These are phyloP conservation scores for Lentinula lateritia DNA, from an alignment of 768 basidiomycete genomes.

Conservation along the genomic window DNA sequence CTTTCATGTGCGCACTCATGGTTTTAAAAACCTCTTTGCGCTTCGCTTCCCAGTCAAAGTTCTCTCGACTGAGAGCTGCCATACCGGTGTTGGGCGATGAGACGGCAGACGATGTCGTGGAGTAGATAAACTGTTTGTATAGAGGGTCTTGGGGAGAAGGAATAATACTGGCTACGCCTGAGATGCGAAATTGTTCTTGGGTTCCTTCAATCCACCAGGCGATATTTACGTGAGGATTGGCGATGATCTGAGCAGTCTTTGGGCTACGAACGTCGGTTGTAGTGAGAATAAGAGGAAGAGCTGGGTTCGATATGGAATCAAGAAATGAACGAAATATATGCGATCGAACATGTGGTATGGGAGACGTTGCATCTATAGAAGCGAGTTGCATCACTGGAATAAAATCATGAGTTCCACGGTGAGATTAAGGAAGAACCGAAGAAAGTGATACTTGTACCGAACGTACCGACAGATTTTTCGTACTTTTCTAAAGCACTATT, in stretches of 20 bases:
- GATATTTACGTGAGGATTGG: constrained; percentile 48
- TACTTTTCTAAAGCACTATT: constrained; percentile 34
- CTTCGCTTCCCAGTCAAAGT: constrained; percentile 64
- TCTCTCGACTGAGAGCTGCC: constrained; percentile 29
- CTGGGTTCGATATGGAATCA: constrained; percentile 30
- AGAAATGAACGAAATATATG: constrained; percentile 59
- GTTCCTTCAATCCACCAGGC: constrained; percentile 71
- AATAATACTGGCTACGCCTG: constrained; percentile 51
- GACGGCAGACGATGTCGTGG: constrained; percentile 12
- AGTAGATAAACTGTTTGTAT: constrained; percentile 26
- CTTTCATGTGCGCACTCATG: constrained; percentile 60
- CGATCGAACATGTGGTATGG: constrained; percentile 58
- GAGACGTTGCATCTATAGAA: constrained; percentile 37
- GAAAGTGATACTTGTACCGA: not conserved
- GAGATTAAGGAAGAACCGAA: not conserved
- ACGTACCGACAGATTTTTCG: constrained; percentile 32
- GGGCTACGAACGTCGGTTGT: constrained; percentile 72
- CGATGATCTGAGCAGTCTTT: constrained; percentile 55
- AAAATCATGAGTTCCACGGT: not conserved
- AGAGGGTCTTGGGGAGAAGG: constrained; percentile 38
- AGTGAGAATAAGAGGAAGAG: constrained; percentile 56
- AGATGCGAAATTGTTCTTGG: constrained; percentile 70
- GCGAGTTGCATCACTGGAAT: constrained; percentile 55
- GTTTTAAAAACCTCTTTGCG: constrained; percentile 53
- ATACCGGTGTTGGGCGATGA: constrained; percentile 12